Evolutionary conservation across 208 protist genomes (phyloP), one percentile per base, ranked within the genome.

Genomic region (Naegleria lovaniensis): DNA sequence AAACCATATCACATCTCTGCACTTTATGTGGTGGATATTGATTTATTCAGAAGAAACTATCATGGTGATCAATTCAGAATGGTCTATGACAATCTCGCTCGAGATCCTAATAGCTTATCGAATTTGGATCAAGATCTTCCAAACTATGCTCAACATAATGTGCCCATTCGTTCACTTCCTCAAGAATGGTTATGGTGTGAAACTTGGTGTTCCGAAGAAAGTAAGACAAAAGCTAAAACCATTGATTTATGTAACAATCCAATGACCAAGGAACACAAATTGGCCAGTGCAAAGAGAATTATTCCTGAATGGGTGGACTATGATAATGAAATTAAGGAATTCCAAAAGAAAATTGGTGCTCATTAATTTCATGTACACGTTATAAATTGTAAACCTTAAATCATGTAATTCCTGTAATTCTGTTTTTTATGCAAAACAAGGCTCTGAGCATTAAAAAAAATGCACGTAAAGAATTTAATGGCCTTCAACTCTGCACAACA

Each of bases 181-280:
- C 97, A 99, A 93, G 96, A 99, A 91, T 99, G 98, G 98, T 95
- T 99, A n/a, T 99, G 97, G 97, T 99, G 98, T 92, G 98, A 99
- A 92, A 98, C 98, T 59, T 99, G 98, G 98, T 99, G 98, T 93
- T 94, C 93, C 83, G 93, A 97, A 0, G 93, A 95, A 83, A 96
- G 95, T 93, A 98, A 98, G 92, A 89, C 92, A 0, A 93, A 91
- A n/a, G 97, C 98, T 19, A 99, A 99, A 94, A 99, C 97, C 19
- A 99, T 99, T 90, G 98, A 99, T 93, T 92, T 99, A 52, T 99
- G 97, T 94, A 99, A 99, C 93, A 99, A 99, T 93, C 97, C 98
- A 15, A 76, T 97, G 33, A 99, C 97, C 0, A 99, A 99, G 92
- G 96, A 96, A 92, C 96, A 97, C 39, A 99, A 99, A 93, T 93